A percentile compares a stretch with the other conserved stretches of the same genome.
Conservation (phyloP, 2,329 filamentous ascomycete species). For the Lizonia empirigonia region DNA sequence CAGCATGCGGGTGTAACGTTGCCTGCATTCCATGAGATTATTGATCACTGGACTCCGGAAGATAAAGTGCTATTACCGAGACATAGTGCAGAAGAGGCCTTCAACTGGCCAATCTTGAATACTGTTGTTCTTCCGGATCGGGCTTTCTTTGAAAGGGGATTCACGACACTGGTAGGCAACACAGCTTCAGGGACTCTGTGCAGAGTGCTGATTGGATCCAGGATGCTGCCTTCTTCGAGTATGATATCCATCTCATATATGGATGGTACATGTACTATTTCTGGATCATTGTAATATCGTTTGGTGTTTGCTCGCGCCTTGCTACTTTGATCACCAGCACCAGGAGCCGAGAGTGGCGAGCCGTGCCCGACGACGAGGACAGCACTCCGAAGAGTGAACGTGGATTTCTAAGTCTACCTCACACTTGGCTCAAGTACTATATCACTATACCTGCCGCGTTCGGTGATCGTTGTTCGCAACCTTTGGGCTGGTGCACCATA, state of each 20-base stretch:
- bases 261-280: slow-evolving; percentile 45
- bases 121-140: slow-evolving; percentile 32
- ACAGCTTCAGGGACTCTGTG: background rate
- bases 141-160: slow-evolving; percentile 32
- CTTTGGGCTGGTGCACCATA: slow-evolving; percentile 53
- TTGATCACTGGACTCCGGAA: slow-evolving; percentile 31
- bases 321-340: slow-evolving; percentile 20
- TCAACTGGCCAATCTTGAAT: slow-evolving; percentile 20
- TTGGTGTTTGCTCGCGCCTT: slow-evolving; percentile 34
- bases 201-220: slow-evolving; percentile 12
- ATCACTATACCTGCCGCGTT: slow-evolving; percentile 54
- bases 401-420: slow-evolving; percentile 3
- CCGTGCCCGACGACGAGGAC: slow-evolving; percentile 2
- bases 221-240: slow-evolving; percentile 36
- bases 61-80: slow-evolving; percentile 22
- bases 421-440: slow-evolving; percentile 35
- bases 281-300: slow-evolving; percentile 33
- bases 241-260: slow-evolving; percentile 39
- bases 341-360: slow-evolving; percentile 1
- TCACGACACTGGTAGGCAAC: slow-evolving; percentile 35
- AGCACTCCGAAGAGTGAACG: background rate
- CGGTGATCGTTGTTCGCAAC: slow-evolving; percentile 49
- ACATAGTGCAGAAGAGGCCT: slow-evolving; percentile 28
- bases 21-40: slow-evolving; percentile 32
- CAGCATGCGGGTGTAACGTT: slow-evolving; percentile 28